phyloP scores from a whole-genome alignment of 441 rosid genomes.

The Gossypium trilobum region DNA sequence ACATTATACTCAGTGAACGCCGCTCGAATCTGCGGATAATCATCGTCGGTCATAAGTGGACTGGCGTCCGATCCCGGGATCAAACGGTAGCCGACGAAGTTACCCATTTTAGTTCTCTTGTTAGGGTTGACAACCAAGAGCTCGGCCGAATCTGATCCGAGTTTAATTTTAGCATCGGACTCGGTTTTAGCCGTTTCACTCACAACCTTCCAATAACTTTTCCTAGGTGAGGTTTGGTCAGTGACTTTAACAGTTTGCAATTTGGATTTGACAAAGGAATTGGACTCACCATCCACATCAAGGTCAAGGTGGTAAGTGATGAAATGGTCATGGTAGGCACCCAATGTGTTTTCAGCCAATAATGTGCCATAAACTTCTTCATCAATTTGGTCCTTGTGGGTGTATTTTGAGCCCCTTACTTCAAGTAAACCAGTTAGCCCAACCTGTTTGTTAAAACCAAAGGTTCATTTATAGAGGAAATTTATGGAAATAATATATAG shows the following conservation, averaged over 20 bases:
- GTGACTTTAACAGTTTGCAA: conserved; percentile 23
- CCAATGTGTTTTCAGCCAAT: conserved; percentile 42
- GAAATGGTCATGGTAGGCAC: conserved; percentile 50
- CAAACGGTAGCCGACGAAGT: conserved; percentile 43
- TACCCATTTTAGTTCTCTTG: conserved; percentile 43
- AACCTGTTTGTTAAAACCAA: conserved; percentile 25
- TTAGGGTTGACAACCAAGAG: conserved; percentile 43
- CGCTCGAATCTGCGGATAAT: conserved; percentile 44
- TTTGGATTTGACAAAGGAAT: conserved; percentile 44
- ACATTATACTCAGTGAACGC: conserved; percentile 47
- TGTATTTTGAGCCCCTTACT: conserved; percentile 33
- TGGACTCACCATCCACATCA: conserved; percentile 49
- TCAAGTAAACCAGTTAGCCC: conserved; percentile 49
- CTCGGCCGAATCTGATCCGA: conserved; percentile 30
- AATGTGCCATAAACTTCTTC: conserved; percentile 45
- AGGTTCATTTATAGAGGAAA: neutral
- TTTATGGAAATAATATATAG: neutral
- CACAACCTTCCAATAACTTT: conserved; percentile 48
- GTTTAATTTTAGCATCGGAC: conserved; percentile 33
- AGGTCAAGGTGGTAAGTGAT: conserved; percentile 47
- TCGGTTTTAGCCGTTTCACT: conserved; percentile 46
- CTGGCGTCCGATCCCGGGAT: conserved; percentile 25
- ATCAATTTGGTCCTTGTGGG: conserved; percentile 30
- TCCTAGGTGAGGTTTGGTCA: conserved; percentile 32
- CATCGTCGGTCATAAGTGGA: conserved; percentile 33